Evolutionary conservation across 805 yeast genomes (phyloP).

Genomic region (Monosporozyma servazzii): DNA sequence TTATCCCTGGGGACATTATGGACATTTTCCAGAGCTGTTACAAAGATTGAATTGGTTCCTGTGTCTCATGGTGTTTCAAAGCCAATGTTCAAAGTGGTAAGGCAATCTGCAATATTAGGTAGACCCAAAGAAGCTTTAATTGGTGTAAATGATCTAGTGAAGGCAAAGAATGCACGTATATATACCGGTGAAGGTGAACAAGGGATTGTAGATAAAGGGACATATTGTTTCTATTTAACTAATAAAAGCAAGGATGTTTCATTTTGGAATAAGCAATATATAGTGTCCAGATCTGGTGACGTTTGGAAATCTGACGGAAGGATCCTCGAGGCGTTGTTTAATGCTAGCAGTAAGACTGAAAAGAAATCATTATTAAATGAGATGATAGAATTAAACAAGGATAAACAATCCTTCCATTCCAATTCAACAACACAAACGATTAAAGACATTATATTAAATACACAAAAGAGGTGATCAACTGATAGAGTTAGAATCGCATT

Average conservation of each 20-base stretch:
- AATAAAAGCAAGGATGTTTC: slow-evolving; percentile 11
- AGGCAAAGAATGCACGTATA: slow-evolving; percentile 14
- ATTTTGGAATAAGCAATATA: slow-evolving; percentile 17
- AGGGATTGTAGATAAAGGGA: slow-evolving; percentile 25
- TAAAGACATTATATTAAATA: slow-evolving; percentile 4
- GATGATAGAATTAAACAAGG: slow-evolving; percentile 12
- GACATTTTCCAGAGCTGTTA: slow-evolving; percentile 22
- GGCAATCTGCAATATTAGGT: not conserved
- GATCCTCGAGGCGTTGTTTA: slow-evolving; percentile 23
- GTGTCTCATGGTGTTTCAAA: not conserved
- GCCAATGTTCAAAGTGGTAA: not conserved
- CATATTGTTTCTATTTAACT: slow-evolving; percentile 20
- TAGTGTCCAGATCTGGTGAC: slow-evolving; percentile 25
- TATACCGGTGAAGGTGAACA: slow-evolving; percentile 26
- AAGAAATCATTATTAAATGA: slow-evolving; percentile 8
- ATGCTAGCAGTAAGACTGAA: not conserved
- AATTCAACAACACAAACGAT: not conserved
- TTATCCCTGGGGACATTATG: slow-evolving; percentile 18
- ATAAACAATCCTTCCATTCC: slow-evolving; percentile 16
- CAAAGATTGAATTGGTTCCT: slow-evolving; percentile 21
- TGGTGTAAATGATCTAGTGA: not conserved
- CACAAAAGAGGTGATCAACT: not conserved
- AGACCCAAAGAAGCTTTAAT: not conserved
- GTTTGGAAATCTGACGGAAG: slow-evolving; percentile 25
- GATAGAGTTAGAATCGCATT: too few relatives aligned